Conservation (phyloP, 176 grass and related monocot genomes). For the Coix lacrymajobi region DNA sequence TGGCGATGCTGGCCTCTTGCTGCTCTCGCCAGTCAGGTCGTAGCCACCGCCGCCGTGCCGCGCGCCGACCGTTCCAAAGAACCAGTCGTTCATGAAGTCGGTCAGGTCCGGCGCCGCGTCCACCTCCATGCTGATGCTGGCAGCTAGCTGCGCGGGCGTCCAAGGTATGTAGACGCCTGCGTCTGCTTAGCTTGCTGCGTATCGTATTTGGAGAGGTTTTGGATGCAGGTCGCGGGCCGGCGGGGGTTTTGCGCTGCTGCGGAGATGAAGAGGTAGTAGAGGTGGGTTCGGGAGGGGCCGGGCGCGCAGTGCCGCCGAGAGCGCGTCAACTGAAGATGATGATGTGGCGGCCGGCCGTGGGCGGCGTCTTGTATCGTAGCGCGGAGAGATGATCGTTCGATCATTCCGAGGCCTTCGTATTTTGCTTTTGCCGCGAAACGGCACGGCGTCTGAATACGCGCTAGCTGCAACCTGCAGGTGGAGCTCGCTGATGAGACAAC, state of each 20-base stretch:
- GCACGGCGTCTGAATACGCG: neutral
- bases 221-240: neutral
- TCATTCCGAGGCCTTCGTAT: neutral
- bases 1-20: slow-evolving; percentile 9
- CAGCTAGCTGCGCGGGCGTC: neutral
- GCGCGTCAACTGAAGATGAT: neutral
- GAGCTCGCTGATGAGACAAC: neutral
- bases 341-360: neutral
- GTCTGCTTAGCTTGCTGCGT: neutral
- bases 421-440: neutral
- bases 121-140: slow-evolving; percentile 30
- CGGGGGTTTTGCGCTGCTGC: neutral
- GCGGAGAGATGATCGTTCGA: neutral
- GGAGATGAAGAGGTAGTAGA: neutral
- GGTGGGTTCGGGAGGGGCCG: neutral
- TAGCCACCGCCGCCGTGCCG: slow-evolving; percentile 23
- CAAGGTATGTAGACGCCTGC: no score
- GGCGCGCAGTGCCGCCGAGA: neutral
- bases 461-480: neutral
- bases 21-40: slow-evolving; percentile 35
- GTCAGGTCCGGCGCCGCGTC: slow-evolving; percentile 46
- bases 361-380: neutral
- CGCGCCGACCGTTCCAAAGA: slow-evolving; percentile 49
- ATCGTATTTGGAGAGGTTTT: neutral
- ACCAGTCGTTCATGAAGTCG: slow-evolving; percentile 88